Conservation (phyloP, 805 yeast genomes). For the Metschnikowia sp. region DNA sequence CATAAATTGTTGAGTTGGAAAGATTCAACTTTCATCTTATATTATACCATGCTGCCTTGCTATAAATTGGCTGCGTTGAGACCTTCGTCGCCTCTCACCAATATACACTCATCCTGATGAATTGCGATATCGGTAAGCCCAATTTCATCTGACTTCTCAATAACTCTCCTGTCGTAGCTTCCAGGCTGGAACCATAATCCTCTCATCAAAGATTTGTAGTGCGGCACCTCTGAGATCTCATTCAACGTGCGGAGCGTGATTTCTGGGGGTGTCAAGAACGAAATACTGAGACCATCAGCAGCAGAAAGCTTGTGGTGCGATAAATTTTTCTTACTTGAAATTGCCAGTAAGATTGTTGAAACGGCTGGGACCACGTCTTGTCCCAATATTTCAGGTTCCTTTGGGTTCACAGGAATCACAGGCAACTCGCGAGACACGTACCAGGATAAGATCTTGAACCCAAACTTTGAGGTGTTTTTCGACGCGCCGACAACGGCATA, state of each 20-base stretch:
- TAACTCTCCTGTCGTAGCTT: constrained; percentile 52
- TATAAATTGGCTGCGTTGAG: constrained; percentile 38
- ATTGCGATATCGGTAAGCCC: constrained; percentile 34
- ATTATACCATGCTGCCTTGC: not conserved
- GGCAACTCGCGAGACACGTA: constrained; percentile 54
- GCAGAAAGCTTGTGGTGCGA: constrained; percentile 23
- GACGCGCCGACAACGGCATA: constrained; percentile 76
- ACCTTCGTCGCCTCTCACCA: constrained; percentile 63
- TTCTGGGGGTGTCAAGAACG: constrained; percentile 74
- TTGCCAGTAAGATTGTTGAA: constrained; percentile 23
- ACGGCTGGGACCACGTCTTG: constrained; percentile 35
- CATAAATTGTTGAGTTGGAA: too few relatives aligned
- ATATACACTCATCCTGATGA: constrained; percentile 61
- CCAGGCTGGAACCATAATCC: constrained; percentile 88
- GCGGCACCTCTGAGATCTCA: constrained; percentile 38
- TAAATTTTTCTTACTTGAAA: constrained; percentile 18
- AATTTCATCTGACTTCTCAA: constrained; percentile 38
- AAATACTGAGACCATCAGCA: constrained; percentile 50
- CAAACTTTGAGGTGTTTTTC: constrained; percentile 59
- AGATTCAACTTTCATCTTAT: not conserved
- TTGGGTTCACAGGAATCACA: constrained; percentile 66
- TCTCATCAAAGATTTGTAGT: constrained; percentile 39
- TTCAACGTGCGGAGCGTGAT: constrained; percentile 42
- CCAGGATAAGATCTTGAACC: constrained; percentile 68
- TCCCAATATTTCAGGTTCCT: constrained; percentile 45